Evolutionary conservation across 257 asterid genomes (phyloP).

Genomic region (Orobanche coerulescens): DNA sequence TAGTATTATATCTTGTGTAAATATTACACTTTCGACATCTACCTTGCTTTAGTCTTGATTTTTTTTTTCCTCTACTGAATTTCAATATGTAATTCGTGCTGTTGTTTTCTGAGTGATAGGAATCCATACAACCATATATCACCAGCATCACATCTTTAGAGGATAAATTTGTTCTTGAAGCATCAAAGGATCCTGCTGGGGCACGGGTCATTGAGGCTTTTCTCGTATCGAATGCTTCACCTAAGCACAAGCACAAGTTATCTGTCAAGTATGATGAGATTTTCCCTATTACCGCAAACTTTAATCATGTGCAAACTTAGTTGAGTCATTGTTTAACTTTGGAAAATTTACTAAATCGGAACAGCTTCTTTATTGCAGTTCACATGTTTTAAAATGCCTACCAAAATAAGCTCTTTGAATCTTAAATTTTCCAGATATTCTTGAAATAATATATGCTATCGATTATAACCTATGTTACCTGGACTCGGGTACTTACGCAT

Average conservation of each 20-base stretch:
- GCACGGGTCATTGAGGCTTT: constrained; percentile 90
- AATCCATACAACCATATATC: constrained; percentile 50
- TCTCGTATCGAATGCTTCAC: constrained; percentile 58
- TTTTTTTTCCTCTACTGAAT: background rate
- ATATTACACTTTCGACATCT: background rate
- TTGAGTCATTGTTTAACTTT: background rate
- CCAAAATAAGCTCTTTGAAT: background rate
- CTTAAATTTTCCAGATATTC: background rate
- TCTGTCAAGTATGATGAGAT: constrained; percentile 53
- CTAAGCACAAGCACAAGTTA: constrained; percentile 68
- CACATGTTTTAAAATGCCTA: background rate
- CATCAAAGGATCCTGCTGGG: constrained; percentile 73
- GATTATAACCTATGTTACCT: too few relatives aligned
- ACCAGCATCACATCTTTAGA: constrained; percentile 70
- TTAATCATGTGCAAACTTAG: background rate
- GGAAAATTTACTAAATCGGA: too few relatives aligned
- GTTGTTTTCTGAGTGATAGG: constrained; percentile 36
- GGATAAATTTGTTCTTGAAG: constrained; percentile 51
- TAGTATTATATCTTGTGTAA: background rate
- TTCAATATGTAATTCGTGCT: constrained; percentile 7
- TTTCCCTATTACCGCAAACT: background rate
- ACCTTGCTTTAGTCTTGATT: background rate
- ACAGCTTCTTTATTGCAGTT: background rate
- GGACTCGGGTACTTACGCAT: too few relatives aligned
- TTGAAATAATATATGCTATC: background rate